These are phyloP conservation scores for Pholiota conissans DNA, from an alignment of 768 basidiomycete genomes.

Conservation along the genomic window DNA sequence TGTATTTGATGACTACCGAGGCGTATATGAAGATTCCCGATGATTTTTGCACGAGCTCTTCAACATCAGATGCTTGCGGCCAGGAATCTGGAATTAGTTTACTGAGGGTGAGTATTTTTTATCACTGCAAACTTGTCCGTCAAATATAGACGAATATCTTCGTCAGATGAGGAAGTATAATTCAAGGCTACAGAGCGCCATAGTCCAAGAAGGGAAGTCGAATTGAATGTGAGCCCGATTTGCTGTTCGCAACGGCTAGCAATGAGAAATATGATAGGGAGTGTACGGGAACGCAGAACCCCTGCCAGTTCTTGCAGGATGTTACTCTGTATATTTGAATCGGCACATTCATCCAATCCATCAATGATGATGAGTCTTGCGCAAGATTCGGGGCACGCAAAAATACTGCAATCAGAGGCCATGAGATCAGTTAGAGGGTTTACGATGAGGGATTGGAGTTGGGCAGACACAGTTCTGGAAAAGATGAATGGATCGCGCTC, in stretches of 20 bases:
- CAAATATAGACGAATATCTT: slow-evolving; percentile 15
- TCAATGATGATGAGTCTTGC: slow-evolving; percentile 14
- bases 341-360: slow-evolving; percentile 17
- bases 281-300: background rate
- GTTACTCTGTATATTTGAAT: slow-evolving; percentile 1
- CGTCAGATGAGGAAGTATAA: slow-evolving; percentile 9
- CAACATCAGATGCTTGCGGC: slow-evolving; percentile 12
- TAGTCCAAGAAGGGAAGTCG: background rate
- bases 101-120: slow-evolving; percentile 6
- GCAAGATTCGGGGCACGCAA: no score
- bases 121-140: slow-evolving; percentile 7
- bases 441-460: slow-evolving; percentile 11
- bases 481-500: slow-evolving; percentile 10
- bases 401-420: background rate
- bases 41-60: slow-evolving; percentile 12
- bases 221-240: slow-evolving; percentile 6
- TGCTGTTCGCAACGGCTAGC: slow-evolving; percentile 17
- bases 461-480: slow-evolving; percentile 2
- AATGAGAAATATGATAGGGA: slow-evolving; percentile 11
- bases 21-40: slow-evolving; percentile 22
- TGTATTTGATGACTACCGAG: slow-evolving; percentile 8
- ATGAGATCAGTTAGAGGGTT: slow-evolving; percentile 4
- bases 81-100: slow-evolving; percentile 10
- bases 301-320: slow-evolving; percentile 4
- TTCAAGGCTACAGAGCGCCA: slow-evolving; percentile 12